Percentiles rank a stretch among this genome's conserved stretches.
Conservation (phyloP, 306 rosid genomes). For the Trifolium pratense region DNA sequence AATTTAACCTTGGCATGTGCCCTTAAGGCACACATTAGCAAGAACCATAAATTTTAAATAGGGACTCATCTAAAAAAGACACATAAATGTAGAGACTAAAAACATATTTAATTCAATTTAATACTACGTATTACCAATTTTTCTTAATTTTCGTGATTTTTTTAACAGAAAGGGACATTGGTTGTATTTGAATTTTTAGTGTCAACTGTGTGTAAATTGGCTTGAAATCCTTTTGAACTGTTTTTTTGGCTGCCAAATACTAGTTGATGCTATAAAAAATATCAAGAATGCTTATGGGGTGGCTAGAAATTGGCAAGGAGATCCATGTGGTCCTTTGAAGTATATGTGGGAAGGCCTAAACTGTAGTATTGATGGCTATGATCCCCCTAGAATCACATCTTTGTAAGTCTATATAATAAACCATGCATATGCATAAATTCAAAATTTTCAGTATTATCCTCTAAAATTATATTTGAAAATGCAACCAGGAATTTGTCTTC, state of each 20-base stretch:
- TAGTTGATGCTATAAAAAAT: constrained; percentile 57
- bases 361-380: constrained; percentile 39
- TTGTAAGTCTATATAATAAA: constrained; percentile 47
- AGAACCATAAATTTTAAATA: too few species aligned
- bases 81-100: too few species aligned
- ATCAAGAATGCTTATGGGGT: constrained; percentile 55
- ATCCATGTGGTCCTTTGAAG: constrained; percentile 56
- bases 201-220: background rate
- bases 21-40: too few species aligned
- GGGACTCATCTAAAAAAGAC: too few species aligned
- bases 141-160: too few species aligned
- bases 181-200: background rate
- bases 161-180: background rate
- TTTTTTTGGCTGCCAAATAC: background rate
- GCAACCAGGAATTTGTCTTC: constrained; percentile 51
- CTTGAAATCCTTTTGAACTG: background rate
- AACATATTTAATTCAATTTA: too few species aligned
- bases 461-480: constrained; percentile 15
- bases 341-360: constrained; percentile 65
- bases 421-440: background rate
- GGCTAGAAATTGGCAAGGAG: constrained; percentile 64
- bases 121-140: too few species aligned
- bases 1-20: too few species aligned
- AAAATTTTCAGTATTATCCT: background rate
- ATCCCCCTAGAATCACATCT: constrained; percentile 50